Base-by-base conservation (phyloP, 2,329 filamentous ascomycete species). In the Colletotrichum agaves region DNA sequence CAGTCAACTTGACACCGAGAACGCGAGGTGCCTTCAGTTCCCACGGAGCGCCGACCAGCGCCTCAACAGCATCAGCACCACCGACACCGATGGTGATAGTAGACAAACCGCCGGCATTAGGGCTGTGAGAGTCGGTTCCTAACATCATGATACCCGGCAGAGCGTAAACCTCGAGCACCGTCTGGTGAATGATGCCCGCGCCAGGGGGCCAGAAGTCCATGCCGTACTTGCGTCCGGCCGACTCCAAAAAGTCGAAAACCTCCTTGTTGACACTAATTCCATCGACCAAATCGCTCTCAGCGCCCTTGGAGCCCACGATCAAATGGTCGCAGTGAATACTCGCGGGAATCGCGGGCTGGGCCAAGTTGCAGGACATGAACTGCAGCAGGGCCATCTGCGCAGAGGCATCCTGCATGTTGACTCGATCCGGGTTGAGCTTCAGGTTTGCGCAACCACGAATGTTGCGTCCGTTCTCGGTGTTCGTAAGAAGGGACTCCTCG, bases 281-380 rank as follows among this genome's bases (percentile, higher is more conserved):
- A 35, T 91, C 88, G 31, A 91, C 88, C 70, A 99, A 82, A 81
- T 99, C 96, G 23, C 89, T 87, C 74, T 95, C 91, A 39, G 95
- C 96, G 67, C 96, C 96, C 77, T 90, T 92, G 81, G 97, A 91
- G 63, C 95, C 96, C 33, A 98, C 95, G 81, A 99, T 98, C 90
- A 99, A 91, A 80, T 99, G 96, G 83, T 99, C 96, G 81, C 96
- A 99, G 83, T 99, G 96, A 73, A 98, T 98, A 79, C 94, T 98
- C 55, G 96, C 95, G 11, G 96, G 96, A 56, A 99, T 95, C 10
- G 94, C 94, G 2, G 96, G 97, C 67, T 89, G 89, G 31, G 91
- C 92, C 61, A 99, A 86, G 62, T 93, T 93, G 80, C 96, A 99
- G 31, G 93, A 93, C 95, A 99, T 99, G 86, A 99, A 99, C 81